A percentile compares a stretch with the other conserved stretches of the same genome.
phyloP scores from a whole-genome alignment of 2,329 filamentous ascomycete species.

The Onygenales sp. region DNA sequence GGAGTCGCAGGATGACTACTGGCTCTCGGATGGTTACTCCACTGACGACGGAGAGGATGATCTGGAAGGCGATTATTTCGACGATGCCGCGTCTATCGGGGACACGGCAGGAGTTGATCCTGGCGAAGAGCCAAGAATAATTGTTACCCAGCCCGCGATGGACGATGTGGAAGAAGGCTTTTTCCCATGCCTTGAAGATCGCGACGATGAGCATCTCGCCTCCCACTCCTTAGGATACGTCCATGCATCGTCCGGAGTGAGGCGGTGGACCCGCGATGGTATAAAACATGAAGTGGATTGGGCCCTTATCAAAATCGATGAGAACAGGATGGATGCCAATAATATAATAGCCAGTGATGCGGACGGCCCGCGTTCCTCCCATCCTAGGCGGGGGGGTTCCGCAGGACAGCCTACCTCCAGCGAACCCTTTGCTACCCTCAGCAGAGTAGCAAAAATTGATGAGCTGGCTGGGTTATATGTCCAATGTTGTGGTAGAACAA shows the following conservation, averaged over 20 bases:
- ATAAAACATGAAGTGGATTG: slow-evolving; percentile 89
- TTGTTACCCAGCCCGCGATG: slow-evolving; percentile 83
- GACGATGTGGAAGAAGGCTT: slow-evolving; percentile 79
- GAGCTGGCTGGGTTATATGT: slow-evolving; percentile 65
- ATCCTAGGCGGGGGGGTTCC: slow-evolving; percentile 26
- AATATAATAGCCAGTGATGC: slow-evolving; percentile 50
- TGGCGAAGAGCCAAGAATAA: slow-evolving; percentile 64
- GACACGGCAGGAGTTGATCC: slow-evolving; percentile 71
- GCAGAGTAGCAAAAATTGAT: slow-evolving; percentile 45
- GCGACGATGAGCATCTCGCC: slow-evolving; percentile 70
- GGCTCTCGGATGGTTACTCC: slow-evolving; percentile 36
- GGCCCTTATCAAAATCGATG: slow-evolving; percentile 75
- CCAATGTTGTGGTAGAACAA: slow-evolving; percentile 81
- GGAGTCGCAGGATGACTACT: slow-evolving; percentile 32
- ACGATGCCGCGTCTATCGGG: slow-evolving; percentile 49
- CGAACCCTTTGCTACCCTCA: slow-evolving; percentile 38
- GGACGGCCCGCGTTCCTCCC: slow-evolving; percentile 21
- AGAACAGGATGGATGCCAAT: slow-evolving; percentile 58
- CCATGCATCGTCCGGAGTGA: slow-evolving; percentile 82
- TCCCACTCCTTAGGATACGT: slow-evolving; percentile 74
- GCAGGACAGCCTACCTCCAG: slow-evolving; percentile 32
- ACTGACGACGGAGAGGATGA: slow-evolving; percentile 45
- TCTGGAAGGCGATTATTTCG: slow-evolving; percentile 43
- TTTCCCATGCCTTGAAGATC: slow-evolving; percentile 67
- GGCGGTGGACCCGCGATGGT: slow-evolving; percentile 60